These are phyloP conservation scores for Leptographium wingfieldii DNA, from an alignment of 2,329 filamentous ascomycete species.

Conservation along the genomic window DNA sequence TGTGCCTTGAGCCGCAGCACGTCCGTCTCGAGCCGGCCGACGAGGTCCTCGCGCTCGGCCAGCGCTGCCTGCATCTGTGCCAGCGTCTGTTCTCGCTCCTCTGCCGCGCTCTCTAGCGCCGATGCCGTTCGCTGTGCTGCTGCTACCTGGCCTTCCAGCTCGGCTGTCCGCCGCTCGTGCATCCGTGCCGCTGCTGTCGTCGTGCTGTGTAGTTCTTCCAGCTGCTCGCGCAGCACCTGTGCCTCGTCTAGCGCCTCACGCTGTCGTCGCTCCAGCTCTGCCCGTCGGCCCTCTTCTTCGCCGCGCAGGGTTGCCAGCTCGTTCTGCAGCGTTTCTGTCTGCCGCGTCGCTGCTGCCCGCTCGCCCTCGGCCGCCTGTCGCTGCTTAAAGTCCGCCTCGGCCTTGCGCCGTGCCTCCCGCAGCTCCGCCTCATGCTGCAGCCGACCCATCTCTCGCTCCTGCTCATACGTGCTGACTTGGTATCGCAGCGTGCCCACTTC, in stretches of 20 bases:
- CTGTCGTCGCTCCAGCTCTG: constrained; percentile 54
- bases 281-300: constrained; percentile 40
- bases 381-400: constrained; percentile 73
- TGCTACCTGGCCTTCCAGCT: constrained; percentile 39
- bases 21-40: constrained; percentile 68
- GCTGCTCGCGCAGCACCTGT: constrained; percentile 64
- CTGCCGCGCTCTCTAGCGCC: constrained; percentile 47
- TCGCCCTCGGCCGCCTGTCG: constrained; percentile 47
- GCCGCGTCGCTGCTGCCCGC: constrained; percentile 33
- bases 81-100: constrained; percentile 41
- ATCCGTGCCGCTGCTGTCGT: constrained; percentile 59
- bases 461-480: constrained; percentile 73
- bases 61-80: constrained; percentile 54
- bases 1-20: constrained; percentile 75
- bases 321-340: constrained; percentile 34
- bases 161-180: constrained; percentile 39
- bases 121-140: constrained; percentile 35
- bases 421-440: constrained; percentile 75
- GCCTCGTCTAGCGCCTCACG: constrained; percentile 62
- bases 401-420: constrained; percentile 63
- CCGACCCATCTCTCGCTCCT: constrained; percentile 70
- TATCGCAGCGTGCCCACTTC: constrained; percentile 82
- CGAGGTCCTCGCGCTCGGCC: constrained; percentile 53
- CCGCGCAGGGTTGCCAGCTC: constrained; percentile 42
- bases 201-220: constrained; percentile 54